Conservation (phyloP, 2,329 filamentous ascomycete species). For the Xylaria sp. region DNA sequence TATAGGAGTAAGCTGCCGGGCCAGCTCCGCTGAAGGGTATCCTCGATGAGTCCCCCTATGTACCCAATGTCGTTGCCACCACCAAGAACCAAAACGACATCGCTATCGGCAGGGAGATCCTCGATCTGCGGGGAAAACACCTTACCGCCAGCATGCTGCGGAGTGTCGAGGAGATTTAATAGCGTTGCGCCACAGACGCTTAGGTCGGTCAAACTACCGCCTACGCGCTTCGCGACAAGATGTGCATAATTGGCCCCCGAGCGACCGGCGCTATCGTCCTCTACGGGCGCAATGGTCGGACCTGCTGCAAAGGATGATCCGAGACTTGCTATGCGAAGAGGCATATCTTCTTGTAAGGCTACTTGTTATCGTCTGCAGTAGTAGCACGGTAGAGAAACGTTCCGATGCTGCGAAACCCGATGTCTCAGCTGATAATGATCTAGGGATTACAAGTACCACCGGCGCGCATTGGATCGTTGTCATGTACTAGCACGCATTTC, state of each 20-base stretch:
- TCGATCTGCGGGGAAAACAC: conserved; percentile 51
- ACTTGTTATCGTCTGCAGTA: conserved; percentile 14
- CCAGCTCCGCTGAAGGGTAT: conserved; percentile 42
- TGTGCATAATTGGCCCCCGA: conserved; percentile 53
- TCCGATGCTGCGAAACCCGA: conserved; percentile 30
- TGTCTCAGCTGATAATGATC: conserved; percentile 3
- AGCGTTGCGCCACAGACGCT: conserved; percentile 53
- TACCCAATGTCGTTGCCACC: conserved; percentile 55
- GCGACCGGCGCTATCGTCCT: conserved; percentile 45
- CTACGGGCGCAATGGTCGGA: conserved; percentile 50
- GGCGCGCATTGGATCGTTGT: conserved; percentile 17
- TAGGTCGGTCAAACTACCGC: conserved; percentile 47
- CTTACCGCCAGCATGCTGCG: conserved; percentile 45
- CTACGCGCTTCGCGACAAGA: conserved; percentile 45
- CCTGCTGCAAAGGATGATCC: conserved; percentile 50
- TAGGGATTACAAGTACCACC: conserved; percentile 20
- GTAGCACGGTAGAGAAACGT: conserved; percentile 25
- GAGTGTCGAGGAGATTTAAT: conserved; percentile 50
- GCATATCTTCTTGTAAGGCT: conserved; percentile 16
- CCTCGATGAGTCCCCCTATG: conserved; percentile 50
- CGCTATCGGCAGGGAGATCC: conserved; percentile 48
- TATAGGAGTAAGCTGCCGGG: conserved; percentile 32
- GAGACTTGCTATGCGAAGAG: conserved; percentile 46
- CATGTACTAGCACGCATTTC: conserved; percentile 23
- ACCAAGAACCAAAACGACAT: conserved; percentile 52